These are phyloP conservation scores for Penicillium coprophilum DNA, from an alignment of 495 filamentous ascomycete species.

Conservation along the genomic window DNA sequence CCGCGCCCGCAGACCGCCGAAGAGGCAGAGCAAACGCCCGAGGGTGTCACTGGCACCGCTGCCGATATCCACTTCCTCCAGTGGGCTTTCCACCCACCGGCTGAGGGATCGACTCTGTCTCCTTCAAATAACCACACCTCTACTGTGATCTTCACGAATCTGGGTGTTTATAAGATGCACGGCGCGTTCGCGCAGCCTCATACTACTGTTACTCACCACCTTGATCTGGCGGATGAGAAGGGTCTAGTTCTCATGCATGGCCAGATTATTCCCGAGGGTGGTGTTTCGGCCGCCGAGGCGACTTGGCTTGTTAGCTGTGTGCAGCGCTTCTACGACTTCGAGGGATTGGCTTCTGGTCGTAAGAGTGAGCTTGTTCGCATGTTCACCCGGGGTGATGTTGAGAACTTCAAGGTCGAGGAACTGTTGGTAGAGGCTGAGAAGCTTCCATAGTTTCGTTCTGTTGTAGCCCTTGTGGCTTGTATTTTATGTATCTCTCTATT, in stretches of 20 bases:
- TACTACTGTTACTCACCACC: constrained; percentile 88
- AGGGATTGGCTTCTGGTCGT: constrained; percentile 51
- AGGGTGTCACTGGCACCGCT: constrained; percentile 21
- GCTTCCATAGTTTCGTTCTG: constrained; percentile 39
- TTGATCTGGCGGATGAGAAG: constrained; percentile 69
- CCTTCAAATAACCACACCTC: constrained; percentile 57
- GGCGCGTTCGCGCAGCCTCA: constrained; percentile 89
- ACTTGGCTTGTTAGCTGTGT: constrained; percentile 89
- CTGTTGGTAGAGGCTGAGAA: constrained; percentile 85
- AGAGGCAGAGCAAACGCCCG: constrained; percentile 31
- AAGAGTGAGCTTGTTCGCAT: constrained; percentile 70
- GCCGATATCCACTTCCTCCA: constrained; percentile 54
- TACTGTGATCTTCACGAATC: constrained; percentile 87
- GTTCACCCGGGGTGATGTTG: constrained; percentile 72
- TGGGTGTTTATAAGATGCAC: constrained; percentile 87
- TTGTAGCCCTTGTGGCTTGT: constrained; percentile 2
- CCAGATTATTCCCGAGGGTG: constrained; percentile 69
- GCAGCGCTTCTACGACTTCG: constrained; percentile 87
- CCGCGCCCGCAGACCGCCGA: constrained; percentile 54
- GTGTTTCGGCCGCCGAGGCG: constrained; percentile 75
- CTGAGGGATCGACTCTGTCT: constrained; percentile 62
- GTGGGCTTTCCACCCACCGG: constrained; percentile 80
- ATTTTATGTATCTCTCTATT: constrained; percentile 12
- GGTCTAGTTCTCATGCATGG: constrained; percentile 84
- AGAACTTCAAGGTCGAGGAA: constrained; percentile 75